Conservation (phyloP, 2,329 filamentous ascomycete species). For the Beauveria australis region DNA sequence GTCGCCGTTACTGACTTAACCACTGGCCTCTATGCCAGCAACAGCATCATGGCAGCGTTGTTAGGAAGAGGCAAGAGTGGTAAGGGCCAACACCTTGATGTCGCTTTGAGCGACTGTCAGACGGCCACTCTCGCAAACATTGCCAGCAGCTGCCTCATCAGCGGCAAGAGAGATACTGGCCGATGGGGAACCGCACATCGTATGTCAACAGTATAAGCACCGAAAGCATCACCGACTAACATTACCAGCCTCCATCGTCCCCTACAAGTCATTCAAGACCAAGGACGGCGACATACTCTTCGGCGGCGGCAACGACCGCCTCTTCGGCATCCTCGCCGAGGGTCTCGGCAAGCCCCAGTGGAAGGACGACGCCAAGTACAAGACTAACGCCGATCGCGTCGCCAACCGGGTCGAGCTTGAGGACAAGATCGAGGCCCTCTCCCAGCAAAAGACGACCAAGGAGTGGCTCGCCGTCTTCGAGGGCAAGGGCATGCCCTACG, state of each 20-base stretch:
- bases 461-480: slow-evolving; percentile 85
- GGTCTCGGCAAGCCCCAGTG: slow-evolving; percentile 50
- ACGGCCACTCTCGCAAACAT: slow-evolving; percentile 93
- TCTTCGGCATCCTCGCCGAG: slow-evolving; percentile 58
- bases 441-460: slow-evolving; percentile 67
- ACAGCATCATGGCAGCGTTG: slow-evolving; percentile 89
- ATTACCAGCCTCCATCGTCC: slow-evolving; percentile 78
- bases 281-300: slow-evolving; percentile 63
- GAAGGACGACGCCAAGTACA: slow-evolving; percentile 51
- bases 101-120: slow-evolving; percentile 86
- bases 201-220: slow-evolving; percentile 30
- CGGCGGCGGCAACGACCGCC: slow-evolving; percentile 63
- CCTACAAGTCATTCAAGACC: slow-evolving; percentile 78
- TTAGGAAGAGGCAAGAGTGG: slow-evolving; percentile 67
- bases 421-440: slow-evolving; percentile 66
- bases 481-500: slow-evolving; percentile 85
- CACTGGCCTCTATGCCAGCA: slow-evolving; percentile 89
- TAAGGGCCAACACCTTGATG: slow-evolving; percentile 85
- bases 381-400: slow-evolving; percentile 54
- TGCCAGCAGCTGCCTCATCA: slow-evolving; percentile 83
- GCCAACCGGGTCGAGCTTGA: slow-evolving; percentile 72
- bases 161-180: slow-evolving; percentile 76
- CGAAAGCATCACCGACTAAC: background rate
- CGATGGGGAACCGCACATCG: slow-evolving; percentile 96
- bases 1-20: slow-evolving; percentile 96